A percentile compares a stretch with the other conserved stretches of the same genome.
These are phyloP conservation scores for Cystobasidium slooffiae DNA, from an alignment of 1,284 basidiomycete species.

Conservation along the genomic window DNA sequence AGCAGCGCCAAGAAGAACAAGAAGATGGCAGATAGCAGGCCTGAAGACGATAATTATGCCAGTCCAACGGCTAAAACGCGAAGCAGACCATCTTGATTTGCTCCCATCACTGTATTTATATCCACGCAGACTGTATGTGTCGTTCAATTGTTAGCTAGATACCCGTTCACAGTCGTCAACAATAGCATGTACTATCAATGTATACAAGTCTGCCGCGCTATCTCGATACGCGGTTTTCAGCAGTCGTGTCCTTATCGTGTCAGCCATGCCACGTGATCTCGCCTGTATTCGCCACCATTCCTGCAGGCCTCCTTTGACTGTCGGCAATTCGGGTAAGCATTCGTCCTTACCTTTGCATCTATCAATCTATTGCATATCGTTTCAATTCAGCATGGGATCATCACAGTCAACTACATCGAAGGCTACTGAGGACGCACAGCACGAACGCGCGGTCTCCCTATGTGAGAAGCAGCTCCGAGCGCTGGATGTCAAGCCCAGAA, in stretches of 20 bases:
- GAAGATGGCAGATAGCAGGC: background rate
- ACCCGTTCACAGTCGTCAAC: too few species aligned
- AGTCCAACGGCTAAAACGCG: background rate
- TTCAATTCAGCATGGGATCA: constrained; percentile 9
- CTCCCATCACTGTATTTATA: too few species aligned
- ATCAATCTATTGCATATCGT: background rate
- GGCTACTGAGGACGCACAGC: background rate
- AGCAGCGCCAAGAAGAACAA: background rate
- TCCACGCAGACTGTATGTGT: too few species aligned
- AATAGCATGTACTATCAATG: too few species aligned
- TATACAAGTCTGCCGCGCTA: too few species aligned
- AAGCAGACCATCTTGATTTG: background rate
- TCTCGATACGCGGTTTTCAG: too few species aligned
- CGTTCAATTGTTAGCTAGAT: too few species aligned
- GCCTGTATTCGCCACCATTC: too few species aligned
- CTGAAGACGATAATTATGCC: background rate
- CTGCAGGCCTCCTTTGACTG: too few species aligned
- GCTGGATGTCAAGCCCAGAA: background rate
- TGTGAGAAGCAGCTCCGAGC: constrained; percentile 29
- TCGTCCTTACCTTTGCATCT: background rate
- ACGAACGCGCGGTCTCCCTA: constrained; percentile 3
- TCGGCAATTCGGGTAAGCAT: too few species aligned
- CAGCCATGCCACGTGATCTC: too few species aligned
- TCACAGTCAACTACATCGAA: constrained; percentile 11
- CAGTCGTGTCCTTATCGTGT: too few species aligned